Evolutionary conservation across 305 asterid species (phyloP).

Genomic region (Rubia peregrina): DNA sequence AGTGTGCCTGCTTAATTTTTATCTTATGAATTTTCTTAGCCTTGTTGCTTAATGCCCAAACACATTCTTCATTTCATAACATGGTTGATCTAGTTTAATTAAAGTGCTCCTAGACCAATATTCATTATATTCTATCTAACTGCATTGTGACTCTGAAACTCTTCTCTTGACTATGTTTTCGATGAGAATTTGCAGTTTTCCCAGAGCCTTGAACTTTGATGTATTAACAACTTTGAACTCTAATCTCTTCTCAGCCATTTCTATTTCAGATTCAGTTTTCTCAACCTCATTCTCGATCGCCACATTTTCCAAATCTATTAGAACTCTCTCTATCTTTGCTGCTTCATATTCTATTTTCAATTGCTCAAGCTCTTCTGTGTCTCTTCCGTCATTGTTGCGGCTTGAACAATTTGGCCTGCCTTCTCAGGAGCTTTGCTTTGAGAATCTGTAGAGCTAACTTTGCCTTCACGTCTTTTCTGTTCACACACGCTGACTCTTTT

Average conservation of each 20-base stretch:
- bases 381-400: slow-evolving; percentile 43
- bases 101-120: slow-evolving; percentile 70
- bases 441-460: slow-evolving; percentile 51
- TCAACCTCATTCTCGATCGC: slow-evolving; percentile 40
- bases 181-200: slow-evolving; percentile 43
- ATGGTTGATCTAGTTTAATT: too few species aligned
- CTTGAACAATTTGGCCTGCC: slow-evolving; percentile 55
- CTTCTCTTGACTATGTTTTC: slow-evolving; percentile 45
- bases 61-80: too few species aligned
- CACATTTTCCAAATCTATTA: slow-evolving; percentile 40
- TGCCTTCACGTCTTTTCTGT: slow-evolving; percentile 44
- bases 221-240: slow-evolving; percentile 58
- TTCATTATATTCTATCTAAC: slow-evolving; percentile 53
- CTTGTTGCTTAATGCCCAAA: too few species aligned
- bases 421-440: slow-evolving; percentile 56
- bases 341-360: slow-evolving; percentile 45
- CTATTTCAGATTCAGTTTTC: slow-evolving; percentile 46
- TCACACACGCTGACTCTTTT: slow-evolving; percentile 40
- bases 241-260: slow-evolving; percentile 47
- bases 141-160: slow-evolving; percentile 42
- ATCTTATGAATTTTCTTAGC: too few species aligned
- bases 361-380: slow-evolving; percentile 45
- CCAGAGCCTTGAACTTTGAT: slow-evolving; percentile 56
- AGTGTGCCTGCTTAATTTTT: too few species aligned
- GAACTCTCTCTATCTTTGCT: slow-evolving; percentile 36